Conservation (phyloP, 2,329 filamentous ascomycete species). For the Aureobasidium sp. region DNA sequence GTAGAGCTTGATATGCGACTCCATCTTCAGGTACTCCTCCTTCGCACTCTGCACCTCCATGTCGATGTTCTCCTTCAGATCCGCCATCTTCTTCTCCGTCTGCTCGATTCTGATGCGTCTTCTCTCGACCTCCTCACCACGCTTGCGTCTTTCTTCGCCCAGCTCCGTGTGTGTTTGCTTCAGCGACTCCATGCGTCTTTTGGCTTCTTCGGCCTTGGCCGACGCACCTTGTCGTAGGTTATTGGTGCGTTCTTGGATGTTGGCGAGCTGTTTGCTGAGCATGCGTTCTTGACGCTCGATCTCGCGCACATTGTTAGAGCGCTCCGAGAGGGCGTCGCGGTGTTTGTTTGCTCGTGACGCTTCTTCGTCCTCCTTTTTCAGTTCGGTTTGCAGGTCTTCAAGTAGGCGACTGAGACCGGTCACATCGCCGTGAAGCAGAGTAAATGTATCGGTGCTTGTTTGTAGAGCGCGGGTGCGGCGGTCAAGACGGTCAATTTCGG, state of each 20-base stretch:
- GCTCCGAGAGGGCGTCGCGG: constrained; percentile 77
- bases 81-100: constrained; percentile 99
- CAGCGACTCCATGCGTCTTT: constrained; percentile 85
- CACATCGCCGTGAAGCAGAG: constrained; percentile 76
- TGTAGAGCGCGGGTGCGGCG: constrained; percentile 81
- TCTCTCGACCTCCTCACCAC: constrained; percentile 86
- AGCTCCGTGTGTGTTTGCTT: constrained; percentile 70
- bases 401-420: constrained; percentile 81
- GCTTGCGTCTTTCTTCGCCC: constrained; percentile 76
- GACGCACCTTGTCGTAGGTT: constrained; percentile 73
- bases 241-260: constrained; percentile 81
- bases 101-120: constrained; percentile 91
- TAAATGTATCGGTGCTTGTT: constrained; percentile 84
- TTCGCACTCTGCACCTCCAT: constrained; percentile 84
- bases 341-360: constrained; percentile 71
- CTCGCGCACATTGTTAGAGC: constrained; percentile 82
- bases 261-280: constrained; percentile 73
- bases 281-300: constrained; percentile 83
- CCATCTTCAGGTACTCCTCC: constrained; percentile 95
- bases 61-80: constrained; percentile 95
- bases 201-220: constrained; percentile 72
- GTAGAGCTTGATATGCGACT: constrained; percentile 93
- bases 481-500: constrained; percentile 81
- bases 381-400: constrained; percentile 76
- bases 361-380: constrained; percentile 88